Evolutionary conservation across 1,139 yeast genomes (phyloP), one percentile per base, ranked within the genome.

Genomic region (Blastobotrys persicus): DNA sequence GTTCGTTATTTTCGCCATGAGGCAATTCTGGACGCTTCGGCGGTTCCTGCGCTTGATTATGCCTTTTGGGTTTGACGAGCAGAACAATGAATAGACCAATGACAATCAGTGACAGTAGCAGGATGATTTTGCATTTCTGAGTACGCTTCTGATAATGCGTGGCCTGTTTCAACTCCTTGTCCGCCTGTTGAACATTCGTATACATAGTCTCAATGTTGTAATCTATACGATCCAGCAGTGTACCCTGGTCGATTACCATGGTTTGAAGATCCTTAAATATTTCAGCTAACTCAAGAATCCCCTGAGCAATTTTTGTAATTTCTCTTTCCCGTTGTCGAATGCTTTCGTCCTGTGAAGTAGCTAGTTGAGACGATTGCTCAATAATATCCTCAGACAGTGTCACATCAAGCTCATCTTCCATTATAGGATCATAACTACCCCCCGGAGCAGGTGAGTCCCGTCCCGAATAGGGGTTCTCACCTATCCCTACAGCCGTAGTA

Each of bases 211-310:
- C 86, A 52, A 94, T 72, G 64, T 94, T 92, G 67, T 91, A 91
- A 68, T 89, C 98, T 50, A 92, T 91, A 57, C 98, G 73, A 67
- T 92, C 98, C 52, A 92, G 75, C 42, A 92, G 76, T 0, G 97
- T 88, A 1, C 98, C 98, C 68, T 92, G 98, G 63, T 94, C 98
- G 51, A 92, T 87, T 45, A 92, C 89, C 76, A 94, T 76, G 31
- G 82, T 80, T 61, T 94, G 98, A 79, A 92, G 80, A 63, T 94
- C 98, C 64, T 87, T 85, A 71, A 92, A 92, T 48, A 94, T 92
- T 1, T 94, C 88, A 41, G 94, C 86, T 1, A 92, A 86, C 66
- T 92, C 99, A 31, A 92, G 72, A 40, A 92, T 95, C 42, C 97
- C 96, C 75, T 88, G 88, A 2, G 98, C 98, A 50, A 94, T 77